These are phyloP conservation scores for Hibiscus syriacus DNA, from an alignment of 345 rosid genomes.

Conservation along the genomic window DNA sequence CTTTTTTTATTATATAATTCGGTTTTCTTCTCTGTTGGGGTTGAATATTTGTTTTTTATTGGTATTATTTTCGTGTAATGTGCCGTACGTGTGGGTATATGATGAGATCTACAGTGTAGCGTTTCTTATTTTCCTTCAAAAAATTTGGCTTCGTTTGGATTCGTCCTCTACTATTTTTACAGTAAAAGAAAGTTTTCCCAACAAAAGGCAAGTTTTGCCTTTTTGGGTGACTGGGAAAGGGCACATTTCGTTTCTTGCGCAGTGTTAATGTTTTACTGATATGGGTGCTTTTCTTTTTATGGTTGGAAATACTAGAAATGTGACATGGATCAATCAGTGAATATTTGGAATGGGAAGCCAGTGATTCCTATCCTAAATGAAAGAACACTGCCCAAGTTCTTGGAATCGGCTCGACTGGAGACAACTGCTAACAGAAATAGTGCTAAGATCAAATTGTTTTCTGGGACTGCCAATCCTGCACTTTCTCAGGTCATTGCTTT, in stretches of 20 bases:
- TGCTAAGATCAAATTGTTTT: slow-evolving; percentile 44
- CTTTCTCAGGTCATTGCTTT: slow-evolving; percentile 41
- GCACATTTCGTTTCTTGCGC: background rate
- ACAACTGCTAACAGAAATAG: slow-evolving; percentile 27
- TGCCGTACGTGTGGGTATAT: background rate
- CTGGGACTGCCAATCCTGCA: slow-evolving; percentile 62
- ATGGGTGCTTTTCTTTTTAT: background rate
- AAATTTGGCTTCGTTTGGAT: background rate
- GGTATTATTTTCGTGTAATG: background rate
- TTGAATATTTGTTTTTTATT: background rate
- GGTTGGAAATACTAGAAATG: slow-evolving; percentile 30
- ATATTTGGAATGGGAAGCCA: slow-evolving; percentile 40
- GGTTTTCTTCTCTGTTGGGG: background rate
- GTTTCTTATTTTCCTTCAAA: background rate
- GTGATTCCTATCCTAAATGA: slow-evolving; percentile 45
- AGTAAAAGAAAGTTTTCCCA: background rate
- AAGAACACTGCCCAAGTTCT: slow-evolving; percentile 47
- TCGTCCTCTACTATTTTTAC: background rate
- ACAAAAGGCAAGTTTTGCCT: background rate
- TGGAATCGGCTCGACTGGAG: slow-evolving; percentile 52
- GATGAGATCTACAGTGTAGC: background rate
- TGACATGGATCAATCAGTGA: slow-evolving; percentile 30
- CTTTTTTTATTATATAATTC: background rate
- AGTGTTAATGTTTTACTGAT: slow-evolving; percentile 5
- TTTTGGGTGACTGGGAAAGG: background rate